Percentiles rank a stretch among this genome's conserved stretches.
phyloP scores from a whole-genome alignment of 2,329 filamentous ascomycete species.

The Neopestalotiopsis sp. region DNA sequence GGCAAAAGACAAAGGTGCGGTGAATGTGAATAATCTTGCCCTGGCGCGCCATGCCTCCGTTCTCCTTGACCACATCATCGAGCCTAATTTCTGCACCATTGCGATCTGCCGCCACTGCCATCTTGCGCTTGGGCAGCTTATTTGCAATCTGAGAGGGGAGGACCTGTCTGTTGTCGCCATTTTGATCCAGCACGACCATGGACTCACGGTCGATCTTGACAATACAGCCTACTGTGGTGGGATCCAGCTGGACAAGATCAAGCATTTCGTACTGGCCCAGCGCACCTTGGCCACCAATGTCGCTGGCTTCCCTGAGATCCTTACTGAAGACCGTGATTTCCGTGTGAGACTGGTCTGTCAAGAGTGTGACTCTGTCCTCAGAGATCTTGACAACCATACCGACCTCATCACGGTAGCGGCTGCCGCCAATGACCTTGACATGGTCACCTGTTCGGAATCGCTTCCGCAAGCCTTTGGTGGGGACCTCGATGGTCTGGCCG shows the following conservation, averaged over 20 bases:
- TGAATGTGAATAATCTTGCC: constrained; percentile 95
- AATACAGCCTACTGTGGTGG: constrained; percentile 89
- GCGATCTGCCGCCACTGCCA: constrained; percentile 88
- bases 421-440: constrained; percentile 97
- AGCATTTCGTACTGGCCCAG: constrained; percentile 91
- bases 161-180: constrained; percentile 79
- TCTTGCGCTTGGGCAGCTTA: constrained; percentile 80
- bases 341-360: constrained; percentile 90
- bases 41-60: constrained; percentile 80
- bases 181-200: constrained; percentile 87
- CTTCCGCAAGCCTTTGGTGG: constrained; percentile 90
- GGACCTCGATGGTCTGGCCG: constrained; percentile 89
- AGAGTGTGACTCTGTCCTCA: constrained; percentile 88
- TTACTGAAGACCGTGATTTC: constrained; percentile 99
- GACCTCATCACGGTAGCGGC: constrained; percentile 91
- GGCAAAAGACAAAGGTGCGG: constrained; percentile 88
- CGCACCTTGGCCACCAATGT: constrained; percentile 83
- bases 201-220: constrained; percentile 96
- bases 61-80: constrained; percentile 92
- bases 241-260: constrained; percentile 92
- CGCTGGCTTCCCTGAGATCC: constrained; percentile 89
- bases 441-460: constrained; percentile 93
- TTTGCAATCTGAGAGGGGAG: constrained; percentile 92
- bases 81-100: constrained; percentile 91
- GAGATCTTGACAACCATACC: constrained; percentile 95